Conservation (phyloP, 345 rosid species). For the Barbarea vulgaris region DNA sequence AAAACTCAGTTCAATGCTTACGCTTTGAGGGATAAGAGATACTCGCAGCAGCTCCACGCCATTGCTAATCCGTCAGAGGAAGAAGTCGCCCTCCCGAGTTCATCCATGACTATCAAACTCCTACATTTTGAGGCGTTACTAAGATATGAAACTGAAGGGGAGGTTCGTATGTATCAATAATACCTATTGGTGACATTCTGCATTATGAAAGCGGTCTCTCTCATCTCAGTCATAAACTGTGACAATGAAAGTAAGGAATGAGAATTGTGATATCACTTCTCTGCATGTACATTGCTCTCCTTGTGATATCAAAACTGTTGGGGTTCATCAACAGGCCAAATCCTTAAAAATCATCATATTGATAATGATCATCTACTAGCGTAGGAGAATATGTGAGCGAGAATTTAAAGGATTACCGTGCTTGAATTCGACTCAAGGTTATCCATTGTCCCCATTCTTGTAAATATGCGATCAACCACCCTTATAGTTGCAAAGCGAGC, state of each 20-base stretch:
- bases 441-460: slow-evolving; percentile 93
- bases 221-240: slow-evolving; percentile 99
- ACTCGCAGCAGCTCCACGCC: slow-evolving; percentile 98
- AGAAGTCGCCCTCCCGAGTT: slow-evolving; percentile 98
- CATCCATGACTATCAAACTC: slow-evolving; percentile 91
- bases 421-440: slow-evolving; percentile 92
- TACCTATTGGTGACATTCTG: slow-evolving; percentile 88
- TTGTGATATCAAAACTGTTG: background rate
- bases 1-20: slow-evolving; percentile 42
- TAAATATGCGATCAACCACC: slow-evolving; percentile 87
- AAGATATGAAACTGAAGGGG: background rate
- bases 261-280: slow-evolving; percentile 11
- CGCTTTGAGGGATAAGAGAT: slow-evolving; percentile 79
- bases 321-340: slow-evolving; percentile 23
- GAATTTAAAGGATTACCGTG: slow-evolving; percentile 57
- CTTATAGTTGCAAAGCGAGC: slow-evolving; percentile 83
- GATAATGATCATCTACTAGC: slow-evolving; percentile 4
- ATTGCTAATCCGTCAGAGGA: slow-evolving; percentile 93
- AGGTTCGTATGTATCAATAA: background rate
- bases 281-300: background rate
- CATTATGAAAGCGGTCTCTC: slow-evolving; percentile 95
- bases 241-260: slow-evolving; percentile 22
- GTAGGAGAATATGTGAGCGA: slow-evolving; percentile 1
- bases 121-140: slow-evolving; percentile 41
- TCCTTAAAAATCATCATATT: background rate